Base-by-base conservation (phyloP, 2,329 filamentous ascomycete genomes). In the Aspergillus sp. region DNA sequence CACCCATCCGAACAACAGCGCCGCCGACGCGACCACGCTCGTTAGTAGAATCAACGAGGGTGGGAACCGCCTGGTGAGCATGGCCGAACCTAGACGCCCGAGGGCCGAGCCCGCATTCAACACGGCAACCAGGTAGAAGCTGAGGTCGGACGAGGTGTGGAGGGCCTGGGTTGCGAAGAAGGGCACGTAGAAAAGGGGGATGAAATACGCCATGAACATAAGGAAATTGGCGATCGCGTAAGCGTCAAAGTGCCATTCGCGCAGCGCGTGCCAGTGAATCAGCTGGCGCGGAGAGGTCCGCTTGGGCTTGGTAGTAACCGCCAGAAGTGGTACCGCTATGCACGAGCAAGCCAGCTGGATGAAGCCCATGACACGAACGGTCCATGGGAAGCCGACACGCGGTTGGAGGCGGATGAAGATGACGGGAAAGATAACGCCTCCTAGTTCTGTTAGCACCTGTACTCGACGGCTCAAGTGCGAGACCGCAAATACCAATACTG, bases 381-480 rank as follows among this genome's bases (percentile, higher is more conserved):
- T 57, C 60, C 57, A 60, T 39, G 54, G 39, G 29, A 62, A 62
- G 7, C 60, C 60, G 14, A 62, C 29, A 2, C 2, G 46, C 2
- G 57, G 57, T 16, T 57, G 57, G 1, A 62, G 42, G 0, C 24
- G 50, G 24, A 55, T 55, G 57, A 62, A 62, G n/a, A 62, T 57
- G 16, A 62, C 60, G 10, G 60, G 49, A 14, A 55, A 62, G 49
- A 62, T 11, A 12, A 59, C 47, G 5, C 60, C 57, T 16, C 57
- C 57, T 57, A 32, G 12, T 3, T 7, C 11, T 12, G n/a, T 42
- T 16, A 51, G 52, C 20, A 12, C n/a, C 26, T 9, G 22, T 6
- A 29, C 26, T 29, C 26, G 26, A 29, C 26, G 26, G 26, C 2
- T 29, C 6, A 29, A 29, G 46, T 16, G 6, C 49, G 11, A 6